Percentiles rank a stretch among this genome's conserved stretches.
phyloP scores from a whole-genome alignment of 2,329 filamentous ascomycete genomes.

The Juglanconis sp. region DNA sequence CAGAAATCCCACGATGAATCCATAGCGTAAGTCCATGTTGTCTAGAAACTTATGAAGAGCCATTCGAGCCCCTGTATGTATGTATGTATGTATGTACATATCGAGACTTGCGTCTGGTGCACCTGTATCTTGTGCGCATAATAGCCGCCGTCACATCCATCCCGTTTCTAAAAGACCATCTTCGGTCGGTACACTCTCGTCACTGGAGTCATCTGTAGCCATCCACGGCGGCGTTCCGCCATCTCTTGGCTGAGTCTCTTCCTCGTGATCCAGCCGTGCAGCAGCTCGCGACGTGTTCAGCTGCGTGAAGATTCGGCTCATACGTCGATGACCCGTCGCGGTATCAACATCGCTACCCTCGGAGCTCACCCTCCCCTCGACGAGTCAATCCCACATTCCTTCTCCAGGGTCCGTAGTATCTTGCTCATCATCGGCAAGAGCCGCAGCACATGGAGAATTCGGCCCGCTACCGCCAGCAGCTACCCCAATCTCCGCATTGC shows the following conservation, averaged over 20 bases:
- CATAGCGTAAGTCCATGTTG: neutral
- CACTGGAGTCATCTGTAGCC: neutral
- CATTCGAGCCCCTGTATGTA: too few relatives aligned
- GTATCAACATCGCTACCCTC: constrained; percentile 7
- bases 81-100: neutral
- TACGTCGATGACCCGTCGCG: constrained; percentile 7
- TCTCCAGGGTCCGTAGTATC: constrained; percentile 12
- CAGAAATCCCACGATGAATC: neutral
- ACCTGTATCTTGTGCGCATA: neutral
- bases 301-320: too few relatives aligned
- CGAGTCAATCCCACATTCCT: constrained; percentile 17
- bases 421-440: constrained; percentile 16
- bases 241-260: neutral
- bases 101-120: constrained; percentile 7
- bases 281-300: neutral
- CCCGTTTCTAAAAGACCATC: neutral
- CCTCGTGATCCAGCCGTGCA: neutral
- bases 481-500: neutral
- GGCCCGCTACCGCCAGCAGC: neutral
- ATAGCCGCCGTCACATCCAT: constrained; percentile 6
- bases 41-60: too few relatives aligned
- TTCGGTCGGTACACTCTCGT: neutral
- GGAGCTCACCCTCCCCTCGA: constrained; percentile 16
- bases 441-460: constrained; percentile 5
- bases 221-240: neutral